Conservation (phyloP, 2,329 filamentous ascomycete species). For the Ceratocystis harringtonii region DNA sequence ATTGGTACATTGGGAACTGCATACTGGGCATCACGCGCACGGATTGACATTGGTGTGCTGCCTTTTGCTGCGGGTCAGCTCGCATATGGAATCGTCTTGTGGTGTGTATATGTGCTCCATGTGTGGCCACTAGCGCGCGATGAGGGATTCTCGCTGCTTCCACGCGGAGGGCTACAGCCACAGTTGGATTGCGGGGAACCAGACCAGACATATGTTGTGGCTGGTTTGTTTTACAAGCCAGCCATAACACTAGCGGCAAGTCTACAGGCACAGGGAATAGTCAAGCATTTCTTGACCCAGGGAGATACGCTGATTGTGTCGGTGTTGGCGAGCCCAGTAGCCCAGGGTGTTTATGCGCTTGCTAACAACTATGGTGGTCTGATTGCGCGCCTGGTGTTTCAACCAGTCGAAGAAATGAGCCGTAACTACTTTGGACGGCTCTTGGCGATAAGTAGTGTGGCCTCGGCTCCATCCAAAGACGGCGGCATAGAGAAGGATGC, state of each 20-base stretch:
- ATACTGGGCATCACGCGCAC: conserved; percentile 40
- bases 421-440: conserved; percentile 79
- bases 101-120: conserved; percentile 53
- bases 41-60: conserved; percentile 53
- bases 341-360: conserved; percentile 83
- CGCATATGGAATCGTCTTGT: conserved; percentile 53
- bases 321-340: conserved; percentile 55
- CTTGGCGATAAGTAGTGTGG: conserved; percentile 31
- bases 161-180: conserved; percentile 20
- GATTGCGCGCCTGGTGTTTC: conserved; percentile 75
- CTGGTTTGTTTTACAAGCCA: conserved; percentile 50
- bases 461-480: neutral
- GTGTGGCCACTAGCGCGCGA: conserved; percentile 40
- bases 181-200: conserved; percentile 7
- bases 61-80: conserved; percentile 84
- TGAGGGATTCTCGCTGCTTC: conserved; percentile 55
- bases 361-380: conserved; percentile 91
- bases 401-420: conserved; percentile 87
- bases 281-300: conserved; percentile 90
- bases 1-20: conserved; percentile 56
- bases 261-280: conserved; percentile 70
- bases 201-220: conserved; percentile 26
- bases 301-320: conserved; percentile 84
- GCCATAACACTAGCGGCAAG: conserved; percentile 62
- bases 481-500: neutral